Evolutionary conservation across 225 moss, liverwort and hornwort genomes (phyloP).

Genomic region (Thuidium tamariscinum): DNA sequence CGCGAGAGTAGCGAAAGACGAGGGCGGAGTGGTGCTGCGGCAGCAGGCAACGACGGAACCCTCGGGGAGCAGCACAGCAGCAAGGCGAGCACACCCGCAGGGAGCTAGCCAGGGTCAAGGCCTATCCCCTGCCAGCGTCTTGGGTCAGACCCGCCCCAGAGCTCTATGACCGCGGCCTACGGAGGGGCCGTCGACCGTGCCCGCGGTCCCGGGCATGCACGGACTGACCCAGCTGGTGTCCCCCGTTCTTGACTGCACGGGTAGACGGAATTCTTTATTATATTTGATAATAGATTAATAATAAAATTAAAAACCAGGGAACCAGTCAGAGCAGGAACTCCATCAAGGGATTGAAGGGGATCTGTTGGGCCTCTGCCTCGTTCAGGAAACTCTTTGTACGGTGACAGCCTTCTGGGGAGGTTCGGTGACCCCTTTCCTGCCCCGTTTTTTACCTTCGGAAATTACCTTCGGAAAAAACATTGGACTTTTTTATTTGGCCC

Average conservation of each 20-base stretch:
- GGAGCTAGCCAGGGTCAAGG: not conserved
- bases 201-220: not conserved
- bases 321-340: not conserved
- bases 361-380: not conserved
- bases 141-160: not conserved
- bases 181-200: not conserved
- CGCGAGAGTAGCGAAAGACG: not conserved
- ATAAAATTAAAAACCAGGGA: not conserved
- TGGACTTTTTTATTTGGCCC: too few species aligned
- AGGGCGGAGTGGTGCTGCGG: not conserved
- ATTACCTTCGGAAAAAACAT: too few species aligned
- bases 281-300: too few species aligned
- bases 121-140: slow-evolving; percentile 3
- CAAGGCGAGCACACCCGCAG: not conserved
- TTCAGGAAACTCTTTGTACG: too few species aligned
- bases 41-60: not conserved
- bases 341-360: too few species aligned
- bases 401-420: too few species aligned
- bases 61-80: not conserved
- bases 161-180: not conserved
- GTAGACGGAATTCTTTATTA: not conserved
- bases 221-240: not conserved
- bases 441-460: too few species aligned
- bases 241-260: not conserved
- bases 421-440: too few species aligned